These are phyloP conservation scores for Solanum etuberosum DNA, from an alignment of 257 asterid species.

Conservation along the genomic window DNA sequence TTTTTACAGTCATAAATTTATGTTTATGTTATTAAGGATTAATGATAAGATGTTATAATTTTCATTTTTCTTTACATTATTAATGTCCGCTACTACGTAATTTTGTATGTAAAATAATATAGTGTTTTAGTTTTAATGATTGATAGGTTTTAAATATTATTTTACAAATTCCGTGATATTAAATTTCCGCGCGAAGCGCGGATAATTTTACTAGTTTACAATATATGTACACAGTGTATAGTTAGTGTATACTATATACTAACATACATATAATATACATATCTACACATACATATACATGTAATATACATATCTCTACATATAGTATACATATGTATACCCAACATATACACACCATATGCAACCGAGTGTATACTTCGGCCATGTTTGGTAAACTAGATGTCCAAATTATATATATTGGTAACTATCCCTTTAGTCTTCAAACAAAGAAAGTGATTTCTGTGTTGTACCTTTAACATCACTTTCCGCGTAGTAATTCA, in stretches of 20 bases:
- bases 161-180: too few relatives aligned
- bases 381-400: background rate
- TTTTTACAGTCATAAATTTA: too few relatives aligned
- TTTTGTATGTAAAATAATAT: too few relatives aligned
- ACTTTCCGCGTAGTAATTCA: background rate
- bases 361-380: background rate
- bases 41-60: too few relatives aligned
- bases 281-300: background rate
- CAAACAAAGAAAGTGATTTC: background rate
- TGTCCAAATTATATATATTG: background rate
- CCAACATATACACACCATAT: background rate
- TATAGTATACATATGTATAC: background rate
- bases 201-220: background rate
- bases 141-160: too few relatives aligned
- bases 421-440: background rate
- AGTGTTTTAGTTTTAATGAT: too few relatives aligned
- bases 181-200: too few relatives aligned
- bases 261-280: background rate
- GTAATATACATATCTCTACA: background rate
- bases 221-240: background rate
- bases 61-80: too few relatives aligned
- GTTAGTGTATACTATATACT: background rate
- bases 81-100: too few relatives aligned
- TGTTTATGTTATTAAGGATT: too few relatives aligned
- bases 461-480: background rate